Evolutionary conservation across 257 asterid species (phyloP), one percentile per base, ranked within the genome.

Genomic region (Perilla frutescens): DNA sequence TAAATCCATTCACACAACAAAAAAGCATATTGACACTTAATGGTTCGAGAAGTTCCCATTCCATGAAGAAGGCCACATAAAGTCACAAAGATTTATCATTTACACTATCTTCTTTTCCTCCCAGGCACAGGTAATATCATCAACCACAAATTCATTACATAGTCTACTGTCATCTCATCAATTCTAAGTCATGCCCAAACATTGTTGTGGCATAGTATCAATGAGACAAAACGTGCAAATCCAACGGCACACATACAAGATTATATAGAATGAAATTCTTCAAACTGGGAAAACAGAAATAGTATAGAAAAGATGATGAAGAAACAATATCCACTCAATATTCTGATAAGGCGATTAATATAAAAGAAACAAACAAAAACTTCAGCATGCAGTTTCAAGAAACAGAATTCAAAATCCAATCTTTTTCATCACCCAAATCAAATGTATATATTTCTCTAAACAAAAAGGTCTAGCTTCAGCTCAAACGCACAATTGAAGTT

Each of bases 381-480:
- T 71, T 20, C 15, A 67, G 65, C 76, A 67, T 73, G 61, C 76
- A 68, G 62, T 71, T 43, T 5, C 2, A 1, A 34, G 44, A 53
- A 58, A 54, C 51, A 48, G 8, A 76, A 37, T 8, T 1, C 12
- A n/a, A 73, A 54, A 71, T 44, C 40, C 6, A 60, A 58, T 40
- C 36, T 67, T 56, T 41, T 4, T 48, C 73, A 72, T 39, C 47
- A n/a, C 40, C 71, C 9, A n/a, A 51, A 65, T 37, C 26, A 47
- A 20, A 37, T 29, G 26, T 20, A 20, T 20, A 20, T 20, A 20
- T 20, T 20, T 20, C 26, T 13, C 40, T 26, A 6, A 8, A 26
- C 54, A n/a, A 43, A 61, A n/a, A 2, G 54, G 71, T 68, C 36
- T 71, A 63, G 36, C 53, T 69, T 73, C 71, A 68, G 62, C 77